Conservation (phyloP, 2,329 filamentous ascomycete genomes). For the Ascochyta rabiei region DNA sequence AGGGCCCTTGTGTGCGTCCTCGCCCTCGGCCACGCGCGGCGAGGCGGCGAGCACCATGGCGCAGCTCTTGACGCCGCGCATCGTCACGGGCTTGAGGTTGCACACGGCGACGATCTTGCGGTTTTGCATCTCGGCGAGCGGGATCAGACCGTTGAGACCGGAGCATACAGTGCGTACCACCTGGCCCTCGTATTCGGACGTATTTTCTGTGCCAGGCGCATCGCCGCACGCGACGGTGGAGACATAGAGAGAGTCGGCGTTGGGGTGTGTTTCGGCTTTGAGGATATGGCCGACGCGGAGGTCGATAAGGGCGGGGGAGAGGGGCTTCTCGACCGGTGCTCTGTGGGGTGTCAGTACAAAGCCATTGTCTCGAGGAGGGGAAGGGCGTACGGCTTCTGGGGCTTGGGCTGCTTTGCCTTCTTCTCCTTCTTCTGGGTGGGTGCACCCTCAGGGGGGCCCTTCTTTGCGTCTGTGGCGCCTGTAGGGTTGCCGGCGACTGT, state of each 20-base stretch:
- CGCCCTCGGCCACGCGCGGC: constrained; percentile 80
- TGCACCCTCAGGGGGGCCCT: constrained; percentile 48
- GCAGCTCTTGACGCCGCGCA: constrained; percentile 82
- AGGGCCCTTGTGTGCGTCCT: constrained; percentile 82
- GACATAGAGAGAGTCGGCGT: constrained; percentile 94
- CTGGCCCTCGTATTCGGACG: constrained; percentile 87
- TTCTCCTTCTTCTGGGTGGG: constrained; percentile 74
- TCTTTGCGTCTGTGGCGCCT: constrained; percentile 16
- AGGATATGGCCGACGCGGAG: constrained; percentile 96
- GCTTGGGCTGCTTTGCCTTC: constrained; percentile 85
- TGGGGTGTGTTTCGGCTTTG: constrained; percentile 92
- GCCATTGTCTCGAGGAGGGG: neutral
- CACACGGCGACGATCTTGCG: constrained; percentile 95
- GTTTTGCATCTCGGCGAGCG: constrained; percentile 94
- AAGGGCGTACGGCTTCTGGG: constrained; percentile 55
- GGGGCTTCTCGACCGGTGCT: constrained; percentile 71
- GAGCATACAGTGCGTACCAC: constrained; percentile 95
- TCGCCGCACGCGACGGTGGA: constrained; percentile 96
- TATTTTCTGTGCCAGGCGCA: constrained; percentile 82
- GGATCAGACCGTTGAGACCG: constrained; percentile 89
- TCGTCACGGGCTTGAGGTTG: constrained; percentile 98
- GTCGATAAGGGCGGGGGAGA: constrained; percentile 87
- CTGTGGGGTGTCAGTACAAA: constrained; percentile 37
- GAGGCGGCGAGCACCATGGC: constrained; percentile 97
- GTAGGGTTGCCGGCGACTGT: constrained; percentile 52